Evolutionary conservation across 306 rosid genomes (phyloP).

Genomic region (Vigna reflexopilosa): DNA sequence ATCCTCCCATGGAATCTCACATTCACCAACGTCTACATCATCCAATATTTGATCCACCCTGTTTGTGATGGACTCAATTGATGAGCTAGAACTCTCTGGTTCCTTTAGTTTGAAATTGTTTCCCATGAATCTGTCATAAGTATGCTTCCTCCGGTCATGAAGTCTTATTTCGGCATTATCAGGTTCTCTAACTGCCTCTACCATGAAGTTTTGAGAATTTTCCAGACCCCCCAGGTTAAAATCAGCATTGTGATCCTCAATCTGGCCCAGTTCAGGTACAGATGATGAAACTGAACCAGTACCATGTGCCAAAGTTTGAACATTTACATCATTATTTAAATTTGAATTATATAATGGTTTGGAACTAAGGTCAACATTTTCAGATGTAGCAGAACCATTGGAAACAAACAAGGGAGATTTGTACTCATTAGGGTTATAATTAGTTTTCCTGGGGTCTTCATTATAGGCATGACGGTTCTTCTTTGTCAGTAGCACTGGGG

Average conservation of each 20-base stretch:
- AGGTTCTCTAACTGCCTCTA: conserved; percentile 46
- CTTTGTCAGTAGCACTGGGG: conserved; percentile 78
- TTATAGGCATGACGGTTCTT: conserved; percentile 78
- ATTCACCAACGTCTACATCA: conserved; percentile 90
- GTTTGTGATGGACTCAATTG: conserved; percentile 57
- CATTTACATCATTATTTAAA: conserved; percentile 49
- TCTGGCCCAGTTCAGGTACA: conserved; percentile 46
- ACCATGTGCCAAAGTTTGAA: conserved; percentile 44
- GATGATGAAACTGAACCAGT: conserved; percentile 46
- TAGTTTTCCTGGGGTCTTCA: conserved; percentile 71
- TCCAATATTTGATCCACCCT: conserved; percentile 81
- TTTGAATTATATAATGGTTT: conserved; percentile 52
- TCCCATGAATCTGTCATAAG: conserved; percentile 69
- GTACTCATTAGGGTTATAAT: conserved; percentile 70
- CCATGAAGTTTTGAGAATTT: conserved; percentile 46
- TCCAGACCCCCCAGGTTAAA: conserved; percentile 48
- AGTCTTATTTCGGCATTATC: conserved; percentile 54
- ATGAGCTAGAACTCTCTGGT: conserved; percentile 62
- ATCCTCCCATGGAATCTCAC: conserved; percentile 98
- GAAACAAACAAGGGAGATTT: conserved; percentile 63
- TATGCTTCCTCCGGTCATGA: conserved; percentile 61
- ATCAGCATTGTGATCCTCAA: conserved; percentile 52
- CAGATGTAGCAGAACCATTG: conserved; percentile 60
- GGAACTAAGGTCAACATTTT: conserved; percentile 56
- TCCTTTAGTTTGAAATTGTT: conserved; percentile 69